Conservation (phyloP, 305 asterid genomes). For the Solanum hybrid region DNA sequence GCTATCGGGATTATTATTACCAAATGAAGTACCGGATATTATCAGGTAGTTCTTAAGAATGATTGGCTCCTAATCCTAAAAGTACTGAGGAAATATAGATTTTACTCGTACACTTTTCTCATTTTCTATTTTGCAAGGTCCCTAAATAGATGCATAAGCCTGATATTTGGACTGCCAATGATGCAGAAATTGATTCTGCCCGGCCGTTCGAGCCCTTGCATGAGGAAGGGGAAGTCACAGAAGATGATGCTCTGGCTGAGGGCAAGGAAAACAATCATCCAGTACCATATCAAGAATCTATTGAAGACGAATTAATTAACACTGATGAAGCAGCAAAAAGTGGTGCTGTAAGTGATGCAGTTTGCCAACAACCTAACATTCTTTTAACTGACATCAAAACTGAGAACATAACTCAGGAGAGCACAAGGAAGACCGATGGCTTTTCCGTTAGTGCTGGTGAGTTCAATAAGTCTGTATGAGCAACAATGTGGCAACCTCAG, state of each 20-base stretch:
- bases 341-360: background rate
- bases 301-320: background rate
- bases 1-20: background rate
- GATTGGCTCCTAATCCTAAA: background rate
- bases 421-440: slow-evolving; percentile 1
- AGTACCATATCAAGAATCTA: slow-evolving; percentile 2
- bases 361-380: background rate
- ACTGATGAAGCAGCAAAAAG: background rate
- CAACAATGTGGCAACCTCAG: background rate
- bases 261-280: slow-evolving; percentile 7
- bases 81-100: background rate
- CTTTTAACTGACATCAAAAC: background rate
- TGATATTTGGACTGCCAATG: background rate
- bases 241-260: slow-evolving; percentile 5
- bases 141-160: background rate
- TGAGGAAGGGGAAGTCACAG: slow-evolving; percentile 5
- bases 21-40: background rate
- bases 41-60: background rate
- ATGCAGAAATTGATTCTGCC: slow-evolving; percentile 1
- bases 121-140: background rate
- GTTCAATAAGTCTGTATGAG: slow-evolving; percentile 2
- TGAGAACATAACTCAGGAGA: slow-evolving; percentile 12
- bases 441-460: slow-evolving; percentile 8
- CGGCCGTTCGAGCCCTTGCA: slow-evolving; percentile 7
- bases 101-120: background rate